Conservation (phyloP, 2,329 filamentous ascomycete species). For the Penicillium sp. region DNA sequence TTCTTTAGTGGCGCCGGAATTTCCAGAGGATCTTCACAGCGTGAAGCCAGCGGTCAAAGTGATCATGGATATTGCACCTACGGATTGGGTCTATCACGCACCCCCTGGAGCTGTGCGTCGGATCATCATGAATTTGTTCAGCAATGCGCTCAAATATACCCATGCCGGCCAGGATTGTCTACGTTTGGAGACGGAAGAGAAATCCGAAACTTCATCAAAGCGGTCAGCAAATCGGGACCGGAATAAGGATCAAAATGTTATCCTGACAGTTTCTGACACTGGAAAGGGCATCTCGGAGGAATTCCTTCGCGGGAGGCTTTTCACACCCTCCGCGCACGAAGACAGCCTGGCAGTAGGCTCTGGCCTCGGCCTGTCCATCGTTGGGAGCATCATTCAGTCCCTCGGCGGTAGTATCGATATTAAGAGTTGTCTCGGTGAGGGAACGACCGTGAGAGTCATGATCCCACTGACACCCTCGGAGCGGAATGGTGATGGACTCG, state of each 20-base stretch:
- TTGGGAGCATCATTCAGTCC: slow-evolving; percentile 44
- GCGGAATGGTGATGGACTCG: not conserved
- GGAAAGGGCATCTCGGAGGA: slow-evolving; percentile 7
- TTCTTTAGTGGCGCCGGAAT: not conserved
- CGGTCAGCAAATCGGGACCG: not conserved
- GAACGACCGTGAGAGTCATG: slow-evolving; percentile 1
- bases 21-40: not conserved
- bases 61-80: slow-evolving; percentile 1
- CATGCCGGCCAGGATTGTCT: slow-evolving; percentile 34
- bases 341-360: slow-evolving; percentile 62
- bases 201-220: not conserved
- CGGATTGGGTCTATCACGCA: slow-evolving; percentile 33
- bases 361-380: slow-evolving; percentile 68
- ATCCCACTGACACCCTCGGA: not conserved
- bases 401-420: slow-evolving; percentile 20
- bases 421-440: slow-evolving; percentile 10
- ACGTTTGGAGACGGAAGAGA: slow-evolving; percentile 6
- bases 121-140: slow-evolving; percentile 42
- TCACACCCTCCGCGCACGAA: slow-evolving; percentile 68
- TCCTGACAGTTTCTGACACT: slow-evolving; percentile 6
- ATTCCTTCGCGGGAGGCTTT: slow-evolving; percentile 36
- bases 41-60: not conserved
- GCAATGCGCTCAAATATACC: slow-evolving; percentile 43
- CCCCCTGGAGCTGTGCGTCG: slow-evolving; percentile 35
- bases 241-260: not conserved